Evolutionary conservation across 768 basidiomycete species (phyloP).

Genomic region (Suillus ampliporus): DNA sequence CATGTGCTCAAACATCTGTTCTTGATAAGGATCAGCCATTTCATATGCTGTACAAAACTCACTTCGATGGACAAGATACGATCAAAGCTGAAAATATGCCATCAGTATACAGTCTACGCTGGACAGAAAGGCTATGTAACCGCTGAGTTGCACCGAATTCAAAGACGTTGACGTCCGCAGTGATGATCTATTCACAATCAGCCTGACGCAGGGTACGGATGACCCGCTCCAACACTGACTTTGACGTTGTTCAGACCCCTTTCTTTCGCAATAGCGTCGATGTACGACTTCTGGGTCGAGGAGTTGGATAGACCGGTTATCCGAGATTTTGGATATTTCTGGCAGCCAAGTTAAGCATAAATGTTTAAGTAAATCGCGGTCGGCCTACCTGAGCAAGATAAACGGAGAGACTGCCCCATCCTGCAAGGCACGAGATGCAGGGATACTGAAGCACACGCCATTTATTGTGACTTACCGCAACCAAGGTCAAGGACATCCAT

Average conservation of each 20-base stretch:
- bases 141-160: constrained; percentile 56
- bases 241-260: constrained; percentile 59
- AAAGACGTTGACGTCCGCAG: constrained; percentile 68
- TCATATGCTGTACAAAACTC: constrained; percentile 1
- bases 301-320: constrained; percentile 74
- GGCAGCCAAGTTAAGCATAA: background rate
- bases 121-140: constrained; percentile 35
- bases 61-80: constrained; percentile 75
- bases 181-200: constrained; percentile 53
- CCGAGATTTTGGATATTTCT: constrained; percentile 71
- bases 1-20: constrained; percentile 79
- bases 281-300: constrained; percentile 66
- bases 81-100: constrained; percentile 57
- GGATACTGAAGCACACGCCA: background rate
- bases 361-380: background rate
- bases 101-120: background rate
- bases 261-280: constrained; percentile 54
- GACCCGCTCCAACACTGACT: constrained; percentile 36
- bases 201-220: background rate
- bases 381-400: constrained; percentile 60
- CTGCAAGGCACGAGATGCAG: constrained; percentile 30
- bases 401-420: constrained; percentile 75
- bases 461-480: constrained; percentile 51
- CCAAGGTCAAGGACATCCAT: constrained; percentile 70
- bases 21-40: background rate